Conservation (phyloP, 2,329 filamentous ascomycete genomes). For the Emmonsiellopsis sp. region DNA sequence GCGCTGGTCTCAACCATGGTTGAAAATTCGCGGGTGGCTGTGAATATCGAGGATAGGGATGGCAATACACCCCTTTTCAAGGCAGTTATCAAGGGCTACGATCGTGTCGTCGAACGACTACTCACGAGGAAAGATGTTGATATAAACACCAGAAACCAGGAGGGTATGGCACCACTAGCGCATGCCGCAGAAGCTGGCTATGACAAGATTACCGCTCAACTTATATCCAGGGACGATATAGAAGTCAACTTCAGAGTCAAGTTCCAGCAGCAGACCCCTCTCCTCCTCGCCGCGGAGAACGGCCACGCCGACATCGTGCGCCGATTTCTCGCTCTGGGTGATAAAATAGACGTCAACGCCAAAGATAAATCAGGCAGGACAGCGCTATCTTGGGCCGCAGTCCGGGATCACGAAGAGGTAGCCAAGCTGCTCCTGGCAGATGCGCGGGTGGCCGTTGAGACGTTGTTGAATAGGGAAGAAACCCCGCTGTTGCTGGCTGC, state of each 20-base stretch:
- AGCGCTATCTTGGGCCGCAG: background rate
- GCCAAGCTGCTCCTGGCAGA: too few relatives aligned
- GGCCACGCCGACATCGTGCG: too few relatives aligned
- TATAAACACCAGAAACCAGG: constrained; percentile 2
- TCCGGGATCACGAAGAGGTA: too few relatives aligned
- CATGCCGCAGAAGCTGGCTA: background rate
- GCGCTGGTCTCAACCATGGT: background rate
- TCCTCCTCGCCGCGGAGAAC: too few relatives aligned
- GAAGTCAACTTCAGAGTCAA: too few relatives aligned
- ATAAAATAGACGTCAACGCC: background rate
- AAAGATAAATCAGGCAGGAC: background rate
- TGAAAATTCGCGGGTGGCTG: background rate
- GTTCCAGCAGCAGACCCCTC: too few relatives aligned
- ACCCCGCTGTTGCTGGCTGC: too few relatives aligned
- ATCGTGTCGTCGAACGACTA: background rate
- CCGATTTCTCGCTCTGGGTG: too few relatives aligned
- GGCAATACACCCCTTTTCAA: background rate
- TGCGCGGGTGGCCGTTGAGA: too few relatives aligned
- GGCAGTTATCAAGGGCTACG: background rate
- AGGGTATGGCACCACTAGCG: background rate
- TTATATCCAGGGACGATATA: too few relatives aligned
- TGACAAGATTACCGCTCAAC: too few relatives aligned
- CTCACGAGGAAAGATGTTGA: background rate
- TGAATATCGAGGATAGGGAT: background rate
- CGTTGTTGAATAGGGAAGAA: too few relatives aligned